A percentile compares a stretch with the other conserved stretches of the same genome.
These are phyloP conservation scores for Aspergillus taichungensis DNA, from an alignment of 495 filamentous ascomycete genomes.

Conservation along the genomic window DNA sequence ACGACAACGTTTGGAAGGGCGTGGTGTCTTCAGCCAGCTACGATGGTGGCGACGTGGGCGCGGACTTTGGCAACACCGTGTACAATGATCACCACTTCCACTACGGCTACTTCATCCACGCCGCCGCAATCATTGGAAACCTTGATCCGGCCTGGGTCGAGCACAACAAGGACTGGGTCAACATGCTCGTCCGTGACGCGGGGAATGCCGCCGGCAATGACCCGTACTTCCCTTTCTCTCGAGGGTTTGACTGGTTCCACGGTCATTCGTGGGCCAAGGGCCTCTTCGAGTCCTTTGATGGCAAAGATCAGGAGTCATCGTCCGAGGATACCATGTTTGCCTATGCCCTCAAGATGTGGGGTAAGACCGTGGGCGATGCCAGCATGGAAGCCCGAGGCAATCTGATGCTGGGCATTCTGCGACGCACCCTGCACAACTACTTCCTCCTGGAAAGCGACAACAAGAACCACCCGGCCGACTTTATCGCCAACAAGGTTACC, in stretches of 20 bases:
- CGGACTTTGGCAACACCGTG: constrained; percentile 73
- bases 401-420: constrained; percentile 69
- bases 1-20: constrained; percentile 78
- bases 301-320: constrained; percentile 86
- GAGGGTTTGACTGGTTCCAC: constrained; percentile 87
- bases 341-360: constrained; percentile 95
- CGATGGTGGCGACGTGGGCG: constrained; percentile 57
- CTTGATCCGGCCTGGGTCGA: constrained; percentile 71
- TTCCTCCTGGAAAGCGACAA: constrained; percentile 70
- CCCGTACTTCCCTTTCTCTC: constrained; percentile 73
- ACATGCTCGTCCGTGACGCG: constrained; percentile 67
- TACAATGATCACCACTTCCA: constrained; percentile 99
- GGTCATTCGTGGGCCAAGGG: constrained; percentile 97
- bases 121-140: constrained; percentile 75
- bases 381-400: constrained; percentile 84
- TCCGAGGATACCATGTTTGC: constrained; percentile 86
- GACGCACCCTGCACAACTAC: constrained; percentile 64
- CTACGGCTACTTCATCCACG: constrained; percentile 78
- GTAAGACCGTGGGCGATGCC: constrained; percentile 57
- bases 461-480: constrained; percentile 64
- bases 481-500: constrained; percentile 76
- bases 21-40: constrained; percentile 77
- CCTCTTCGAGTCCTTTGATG: constrained; percentile 81
- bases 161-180: constrained; percentile 68
- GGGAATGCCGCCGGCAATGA: constrained; percentile 69